A percentile compares a stretch with the other conserved stretches of the same genome.
Evolutionary conservation across 2,329 filamentous ascomycete genomes (phyloP).

Genomic region (Ophiognomonia clavigignenti-juglandacearum): DNA sequence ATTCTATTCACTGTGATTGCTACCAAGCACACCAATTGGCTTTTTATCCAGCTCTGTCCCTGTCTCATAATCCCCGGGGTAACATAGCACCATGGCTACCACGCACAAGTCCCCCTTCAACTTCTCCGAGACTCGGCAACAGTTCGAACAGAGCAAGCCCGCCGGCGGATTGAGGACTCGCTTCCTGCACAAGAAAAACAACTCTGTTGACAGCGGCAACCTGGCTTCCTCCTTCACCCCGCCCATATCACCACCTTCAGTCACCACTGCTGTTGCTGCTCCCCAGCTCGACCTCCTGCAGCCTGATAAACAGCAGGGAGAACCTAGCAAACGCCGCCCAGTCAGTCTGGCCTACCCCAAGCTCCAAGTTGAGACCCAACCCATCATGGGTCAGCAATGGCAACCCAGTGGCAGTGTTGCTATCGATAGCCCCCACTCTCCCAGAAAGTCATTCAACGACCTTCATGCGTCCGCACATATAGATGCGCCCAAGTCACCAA

Average conservation of each 20-base stretch:
- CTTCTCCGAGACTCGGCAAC: conserved; percentile 15
- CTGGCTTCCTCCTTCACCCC: conserved; percentile 9
- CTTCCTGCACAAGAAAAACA: conserved; percentile 15
- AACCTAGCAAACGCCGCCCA: neutral
- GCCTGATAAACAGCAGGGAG: conserved; percentile 2
- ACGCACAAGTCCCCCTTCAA: conserved; percentile 15
- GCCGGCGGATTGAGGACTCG: conserved; percentile 8
- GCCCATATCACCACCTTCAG: too few species aligned
- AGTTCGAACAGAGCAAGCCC: conserved; percentile 14
- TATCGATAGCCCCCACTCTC: conserved; percentile 8
- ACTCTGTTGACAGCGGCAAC: conserved; percentile 10
- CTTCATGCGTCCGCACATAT: too few species aligned
- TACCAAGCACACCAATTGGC: conserved; percentile 11
- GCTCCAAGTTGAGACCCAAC: conserved; percentile 7
- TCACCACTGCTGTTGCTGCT: neutral
- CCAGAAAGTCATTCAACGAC: conserved; percentile 5
- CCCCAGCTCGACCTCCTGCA: neutral
- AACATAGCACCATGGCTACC: conserved; percentile 10
- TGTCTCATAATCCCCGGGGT: neutral
- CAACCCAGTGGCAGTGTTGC: conserved; percentile 3
- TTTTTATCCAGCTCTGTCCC: too few species aligned
- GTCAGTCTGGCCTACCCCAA: conserved; percentile 11
- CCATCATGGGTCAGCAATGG: neutral
- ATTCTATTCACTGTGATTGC: conserved; percentile 3
- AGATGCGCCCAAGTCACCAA: too few species aligned